Evolutionary conservation across 1,139 yeast genomes (phyloP).

Genomic region (Candida sp.): DNA sequence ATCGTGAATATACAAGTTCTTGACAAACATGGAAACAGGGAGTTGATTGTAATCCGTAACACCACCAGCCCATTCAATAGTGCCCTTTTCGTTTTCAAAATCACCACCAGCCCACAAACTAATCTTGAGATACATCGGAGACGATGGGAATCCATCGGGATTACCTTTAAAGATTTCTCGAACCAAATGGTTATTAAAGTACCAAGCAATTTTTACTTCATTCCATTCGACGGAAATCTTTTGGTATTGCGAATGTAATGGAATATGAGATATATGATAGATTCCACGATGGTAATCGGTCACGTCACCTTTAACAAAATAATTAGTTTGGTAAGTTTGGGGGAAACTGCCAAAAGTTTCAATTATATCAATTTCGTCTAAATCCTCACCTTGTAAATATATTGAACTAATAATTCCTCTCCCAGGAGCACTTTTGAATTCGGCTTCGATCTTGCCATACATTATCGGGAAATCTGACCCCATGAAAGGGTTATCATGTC

Average conservation of each 20-base stretch:
- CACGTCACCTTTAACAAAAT: slow-evolving; percentile 42
- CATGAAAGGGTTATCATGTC: slow-evolving; percentile 39
- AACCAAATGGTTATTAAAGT: slow-evolving; percentile 23
- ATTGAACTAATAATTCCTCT: slow-evolving; percentile 42
- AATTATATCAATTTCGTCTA: slow-evolving; percentile 46
- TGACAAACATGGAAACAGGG: slow-evolving; percentile 35
- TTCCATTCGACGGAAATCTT: slow-evolving; percentile 37
- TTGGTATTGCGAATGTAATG: slow-evolving; percentile 5
- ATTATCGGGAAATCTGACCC: slow-evolving; percentile 33
- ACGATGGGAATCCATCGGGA: slow-evolving; percentile 30
- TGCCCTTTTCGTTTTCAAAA: slow-evolving; percentile 27
- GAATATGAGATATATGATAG: slow-evolving; percentile 18
- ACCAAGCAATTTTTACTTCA: slow-evolving; percentile 27
- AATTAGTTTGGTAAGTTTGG: slow-evolving; percentile 37
- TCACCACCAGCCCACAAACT: slow-evolving; percentile 47
- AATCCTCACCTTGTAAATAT: slow-evolving; percentile 44
- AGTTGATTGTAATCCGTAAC: slow-evolving; percentile 25
- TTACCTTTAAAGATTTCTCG: slow-evolving; percentile 18
- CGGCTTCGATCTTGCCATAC: slow-evolving; percentile 43
- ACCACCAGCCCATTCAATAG: slow-evolving; percentile 45
- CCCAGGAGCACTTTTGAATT: slow-evolving; percentile 34
- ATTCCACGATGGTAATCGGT: slow-evolving; percentile 40
- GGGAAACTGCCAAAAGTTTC: slow-evolving; percentile 42
- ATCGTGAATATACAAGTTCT: slow-evolving; percentile 26
- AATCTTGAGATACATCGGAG: slow-evolving; percentile 37